Base-by-base conservation (phyloP, 2,329 filamentous ascomycete genomes). In the Sporothrix humicola region DNA sequence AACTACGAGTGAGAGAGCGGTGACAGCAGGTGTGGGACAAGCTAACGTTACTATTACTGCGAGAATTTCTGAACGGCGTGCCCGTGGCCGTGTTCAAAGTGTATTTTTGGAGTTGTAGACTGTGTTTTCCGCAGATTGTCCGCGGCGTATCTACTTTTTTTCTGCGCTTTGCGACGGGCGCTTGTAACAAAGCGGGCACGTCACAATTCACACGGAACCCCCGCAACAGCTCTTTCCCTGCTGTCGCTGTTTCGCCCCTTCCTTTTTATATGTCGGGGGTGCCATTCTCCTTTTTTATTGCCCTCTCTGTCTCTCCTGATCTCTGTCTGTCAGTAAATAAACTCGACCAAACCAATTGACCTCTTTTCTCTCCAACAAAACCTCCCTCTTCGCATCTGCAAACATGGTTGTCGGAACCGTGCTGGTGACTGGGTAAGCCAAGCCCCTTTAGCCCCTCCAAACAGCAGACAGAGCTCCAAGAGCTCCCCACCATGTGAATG, bases 391-490 rank as follows among this genome's bases (percentile, higher is more conserved):
- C 50, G 63, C 56, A 72, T 73, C 74, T 73, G 74, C 75, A 78
- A 85, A 77, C 77, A 97, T 97, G 93, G 84, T 91, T 82, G 88
- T 93, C 78, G 93, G 94, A 85, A 96, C 94, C 76, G 93, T 97
- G 81, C 89, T 98, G 80, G 90, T 98, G 81, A 95, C 95, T 79
- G 95, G 95, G 95, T 97, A 90, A 86, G 90, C 78, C 79, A 58
- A 72, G 46, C 70, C 71, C 42, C 26, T 48, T 50, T 63, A 56
- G 61, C 54, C 52, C 70, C 44, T 42, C 68, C 69, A 23, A 42
- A 12, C 56, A 23, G 13, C 66, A n/a, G 20, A 12, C 52, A 31
- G 17, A 54, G n/a, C 20, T 26, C 77, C 80, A 74, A 79, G n/a
- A n/a, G 48, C 13, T 71, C 69, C 50, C 72, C 72, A 68, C 66